Evolutionary conservation across 306 rosid genomes (phyloP), one percentile per base, ranked within the genome.

Genomic region (Ceratonia siliqua): DNA sequence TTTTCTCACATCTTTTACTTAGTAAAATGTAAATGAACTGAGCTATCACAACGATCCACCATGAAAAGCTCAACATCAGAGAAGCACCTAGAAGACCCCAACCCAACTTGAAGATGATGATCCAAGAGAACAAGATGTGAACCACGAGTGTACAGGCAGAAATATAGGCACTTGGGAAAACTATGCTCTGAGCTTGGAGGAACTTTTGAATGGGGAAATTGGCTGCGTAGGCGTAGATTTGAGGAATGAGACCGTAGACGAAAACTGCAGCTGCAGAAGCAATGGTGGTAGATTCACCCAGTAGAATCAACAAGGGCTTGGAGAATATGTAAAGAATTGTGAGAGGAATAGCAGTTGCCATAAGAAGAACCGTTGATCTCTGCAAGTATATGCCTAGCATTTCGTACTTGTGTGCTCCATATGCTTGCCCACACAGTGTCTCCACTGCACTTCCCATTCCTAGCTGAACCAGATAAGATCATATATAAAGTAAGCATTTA

Each of bases 401-500:
- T 0, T 87, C 91, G 21, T 89, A 71, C 39, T 70, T 85, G 1
- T 78, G 39, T 2, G 92, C 97, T 2, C 95, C 97, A 55, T 79
- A 89, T 0, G 97, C 95, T 73, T 91, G 95, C 0, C 97, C 97
- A 6, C 97, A 89, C 33, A 91, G 71, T 0, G 95, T 91, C 80
- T 91, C 97, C 65, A 89, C 97, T 0, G 97, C 97, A 5, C 97
- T 91, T 70, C 97, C 97, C 97, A 91, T 91, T 0, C 97, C 97
- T 18, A 91, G 74, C 94, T 91, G 84, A n/a, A n/a, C n/a, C 9
- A 4, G 2, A 1, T 28, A 2, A 28, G 4, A 28, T 4, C 32
- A 28, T 1, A 28, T 28, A 28, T 28, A 28, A 28, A n/a, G n/a
- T 28, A 28, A 28, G 32, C 2, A 28, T 28, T 28, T 28, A 28